Conservation (phyloP, 257 asterid species). For the Plectranthus barbatus region DNA sequence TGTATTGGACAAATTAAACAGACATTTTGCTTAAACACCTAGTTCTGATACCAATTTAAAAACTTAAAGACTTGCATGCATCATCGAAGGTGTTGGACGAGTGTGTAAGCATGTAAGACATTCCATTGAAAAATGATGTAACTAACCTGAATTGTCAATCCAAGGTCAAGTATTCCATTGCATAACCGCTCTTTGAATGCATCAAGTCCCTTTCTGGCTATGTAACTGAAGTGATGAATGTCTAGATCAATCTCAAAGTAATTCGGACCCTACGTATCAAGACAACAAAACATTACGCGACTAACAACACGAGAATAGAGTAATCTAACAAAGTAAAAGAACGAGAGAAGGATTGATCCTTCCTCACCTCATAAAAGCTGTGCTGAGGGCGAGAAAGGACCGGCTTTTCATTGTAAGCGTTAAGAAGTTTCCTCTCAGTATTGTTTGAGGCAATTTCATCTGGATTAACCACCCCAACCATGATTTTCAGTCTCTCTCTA, state of each 20-base stretch:
- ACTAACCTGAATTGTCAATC: conserved; percentile 76
- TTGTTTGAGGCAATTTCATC: conserved; percentile 67
- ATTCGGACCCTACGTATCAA: conserved; percentile 50
- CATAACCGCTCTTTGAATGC: conserved; percentile 68
- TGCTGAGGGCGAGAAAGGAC: conserved; percentile 96
- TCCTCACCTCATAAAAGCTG: conserved; percentile 55
- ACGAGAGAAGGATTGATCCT: neutral
- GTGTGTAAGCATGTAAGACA: no score
- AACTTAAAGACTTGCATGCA: neutral
- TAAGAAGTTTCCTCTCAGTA: conserved; percentile 66
- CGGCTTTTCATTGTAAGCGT: conserved; percentile 79
- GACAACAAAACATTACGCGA: neutral
- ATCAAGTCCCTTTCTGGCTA: conserved; percentile 84
- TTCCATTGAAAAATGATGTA: neutral
- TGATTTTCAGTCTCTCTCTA: conserved; percentile 75
- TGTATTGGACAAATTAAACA: no score
- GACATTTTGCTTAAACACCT: neutral
- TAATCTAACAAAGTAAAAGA: no score
- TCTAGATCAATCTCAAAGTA: conserved; percentile 90
- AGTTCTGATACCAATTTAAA: neutral
- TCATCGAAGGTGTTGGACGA: no score
- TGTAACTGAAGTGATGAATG: conserved; percentile 84
- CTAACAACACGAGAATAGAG: neutral
- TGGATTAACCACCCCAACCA: conserved; percentile 77
- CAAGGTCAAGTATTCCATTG: conserved; percentile 65